Conservation (phyloP, 2,329 filamentous ascomycete species). For the Diaporthe velutina region DNA sequence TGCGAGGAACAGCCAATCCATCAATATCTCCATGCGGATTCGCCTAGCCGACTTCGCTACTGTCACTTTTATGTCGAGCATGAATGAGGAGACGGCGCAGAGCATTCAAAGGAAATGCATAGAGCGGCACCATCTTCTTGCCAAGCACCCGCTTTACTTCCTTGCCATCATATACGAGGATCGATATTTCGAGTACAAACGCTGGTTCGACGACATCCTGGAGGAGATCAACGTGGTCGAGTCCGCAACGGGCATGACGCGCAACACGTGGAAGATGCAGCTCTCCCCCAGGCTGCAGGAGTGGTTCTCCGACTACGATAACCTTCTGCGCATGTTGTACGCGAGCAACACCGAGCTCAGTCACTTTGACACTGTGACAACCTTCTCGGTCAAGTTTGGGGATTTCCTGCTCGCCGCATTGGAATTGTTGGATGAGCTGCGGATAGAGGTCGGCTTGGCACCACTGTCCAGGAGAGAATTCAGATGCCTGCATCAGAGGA, state of each 20-base stretch:
- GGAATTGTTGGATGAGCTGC: not conserved
- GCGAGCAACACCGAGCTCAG: conserved; percentile 33
- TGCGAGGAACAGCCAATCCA: conserved; percentile 10
- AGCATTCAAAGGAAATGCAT: not conserved
- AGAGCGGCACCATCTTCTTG: conserved; percentile 7
- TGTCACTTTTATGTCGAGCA: conserved; percentile 9
- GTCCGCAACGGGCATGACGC: conserved; percentile 31
- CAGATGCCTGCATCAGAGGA: conserved; percentile 9
- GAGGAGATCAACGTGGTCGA: conserved; percentile 26
- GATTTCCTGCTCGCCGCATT: not conserved
- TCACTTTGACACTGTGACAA: conserved; percentile 13
- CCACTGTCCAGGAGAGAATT: not conserved
- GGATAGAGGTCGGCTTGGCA: not conserved
- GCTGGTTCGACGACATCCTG: conserved; percentile 23
- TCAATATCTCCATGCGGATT: conserved; percentile 31
- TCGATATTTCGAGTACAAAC: conserved; percentile 13
- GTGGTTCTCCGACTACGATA: conserved; percentile 32
- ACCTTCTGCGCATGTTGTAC: conserved; percentile 16
- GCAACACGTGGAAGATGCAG: conserved; percentile 22
- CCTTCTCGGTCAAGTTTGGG: conserved; percentile 22
- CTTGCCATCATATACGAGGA: conserved; percentile 20
- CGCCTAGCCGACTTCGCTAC: conserved; percentile 22
- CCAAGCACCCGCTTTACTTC: conserved; percentile 23
- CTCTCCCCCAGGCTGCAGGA: not conserved
- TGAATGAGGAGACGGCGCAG: conserved; percentile 3